Evolutionary conservation across 441 rosid genomes (phyloP), one percentile per base, ranked within the genome.

Genomic region (Oxalis stricta): DNA sequence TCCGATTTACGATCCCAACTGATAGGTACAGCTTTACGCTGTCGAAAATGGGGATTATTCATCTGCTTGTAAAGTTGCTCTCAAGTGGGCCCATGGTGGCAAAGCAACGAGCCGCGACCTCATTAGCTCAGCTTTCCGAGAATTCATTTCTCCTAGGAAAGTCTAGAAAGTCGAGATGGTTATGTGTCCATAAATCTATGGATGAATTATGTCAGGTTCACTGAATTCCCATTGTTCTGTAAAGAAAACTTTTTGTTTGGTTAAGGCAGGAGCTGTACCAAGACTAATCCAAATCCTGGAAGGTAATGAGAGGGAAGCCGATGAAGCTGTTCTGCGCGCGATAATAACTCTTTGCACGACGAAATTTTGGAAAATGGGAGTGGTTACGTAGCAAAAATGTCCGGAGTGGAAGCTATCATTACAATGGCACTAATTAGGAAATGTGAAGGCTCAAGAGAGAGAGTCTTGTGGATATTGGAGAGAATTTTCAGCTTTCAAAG

Each of bases 51-150:
- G 78, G 36, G 62, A n/a, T 64, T 28, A 69, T 81, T 47, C 75
- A 76, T 22, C 50, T 64, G 46, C 82, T 81, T 7, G 72, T 77
- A 44, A 73, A 75, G 60, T 38, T 69, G 28, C 60, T 81, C 8
- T 60, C 92, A 39, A 56, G 40, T 4, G 71, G 61, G 7, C 69
- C 83, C 5, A 16, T 52, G 4, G 39, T 61, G 10, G 74, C 77
- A 1, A 81, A 63, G 59, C 20, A 47, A 12, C 60, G 64, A 56
- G 83, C 92, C 11, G 85, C 85, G 3, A 47, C 53, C 7, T 61
- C 85, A 18, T 67, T 81, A 4, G 70, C 78, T 43, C 83, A 81
- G 39, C 63, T 77, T 19, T 77, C 81, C 2, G 75, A 77, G 63
- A 81, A 71, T 43, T 52, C 91, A 11, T 13, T 65, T 0, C 47